These are phyloP conservation scores for Austroboletus festivus DNA, from an alignment of 768 basidiomycete genomes.

Conservation along the genomic window DNA sequence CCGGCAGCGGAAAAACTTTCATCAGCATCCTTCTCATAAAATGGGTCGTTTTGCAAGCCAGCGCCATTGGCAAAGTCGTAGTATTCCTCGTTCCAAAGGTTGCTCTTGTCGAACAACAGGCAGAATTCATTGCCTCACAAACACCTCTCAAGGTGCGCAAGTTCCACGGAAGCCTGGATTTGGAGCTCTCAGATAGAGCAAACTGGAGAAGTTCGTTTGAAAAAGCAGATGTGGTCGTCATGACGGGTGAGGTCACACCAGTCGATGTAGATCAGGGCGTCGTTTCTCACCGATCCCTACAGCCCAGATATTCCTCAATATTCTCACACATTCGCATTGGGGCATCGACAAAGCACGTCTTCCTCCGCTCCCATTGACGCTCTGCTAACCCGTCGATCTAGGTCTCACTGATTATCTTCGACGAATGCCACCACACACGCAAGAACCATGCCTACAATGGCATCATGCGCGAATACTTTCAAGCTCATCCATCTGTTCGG, in stretches of 20 bases:
- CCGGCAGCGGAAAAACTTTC: slow-evolving; percentile 60
- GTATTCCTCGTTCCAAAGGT: slow-evolving; percentile 87
- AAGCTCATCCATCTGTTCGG: slow-evolving; percentile 38
- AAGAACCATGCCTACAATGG: slow-evolving; percentile 58
- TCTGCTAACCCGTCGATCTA: slow-evolving; percentile 19
- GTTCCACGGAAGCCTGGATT: slow-evolving; percentile 67
- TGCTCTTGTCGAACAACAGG: slow-evolving; percentile 81
- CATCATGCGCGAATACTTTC: slow-evolving; percentile 58
- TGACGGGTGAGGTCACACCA: slow-evolving; percentile 59
- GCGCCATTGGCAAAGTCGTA: slow-evolving; percentile 53
- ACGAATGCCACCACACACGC: slow-evolving; percentile 56
- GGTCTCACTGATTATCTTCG: slow-evolving; percentile 57
- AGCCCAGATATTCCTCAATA: slow-evolving; percentile 83
- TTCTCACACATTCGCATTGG: slow-evolving; percentile 82
- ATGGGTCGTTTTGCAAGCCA: slow-evolving; percentile 59
- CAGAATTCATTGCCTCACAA: slow-evolving; percentile 58
- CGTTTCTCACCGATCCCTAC: slow-evolving; percentile 2
- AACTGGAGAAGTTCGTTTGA: slow-evolving; percentile 66
- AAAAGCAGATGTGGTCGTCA: slow-evolving; percentile 72
- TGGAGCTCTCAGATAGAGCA: slow-evolving; percentile 62
- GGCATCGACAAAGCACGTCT: slow-evolving; percentile 52
- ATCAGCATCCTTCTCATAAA: slow-evolving; percentile 67
- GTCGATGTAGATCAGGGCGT: neutral
- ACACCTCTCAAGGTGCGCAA: slow-evolving; percentile 66
- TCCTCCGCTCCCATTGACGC: neutral